Conservation (phyloP, 257 asterid species). For the Nicotiana knightiana region DNA sequence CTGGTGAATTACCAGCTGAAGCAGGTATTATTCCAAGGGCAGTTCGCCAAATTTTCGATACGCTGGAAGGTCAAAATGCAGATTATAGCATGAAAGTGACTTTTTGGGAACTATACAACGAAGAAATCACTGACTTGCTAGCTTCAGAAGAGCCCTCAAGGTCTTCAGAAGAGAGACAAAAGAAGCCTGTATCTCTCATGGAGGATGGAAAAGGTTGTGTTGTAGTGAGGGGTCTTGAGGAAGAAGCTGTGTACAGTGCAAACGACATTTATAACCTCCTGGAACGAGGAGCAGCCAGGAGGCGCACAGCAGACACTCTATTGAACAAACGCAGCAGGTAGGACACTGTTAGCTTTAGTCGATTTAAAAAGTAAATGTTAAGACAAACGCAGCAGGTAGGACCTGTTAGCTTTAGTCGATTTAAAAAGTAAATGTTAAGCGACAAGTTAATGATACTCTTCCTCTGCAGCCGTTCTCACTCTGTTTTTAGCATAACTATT, state of each 20-base stretch:
- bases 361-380: neutral
- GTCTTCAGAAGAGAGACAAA: constrained; percentile 47
- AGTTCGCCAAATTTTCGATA: constrained; percentile 73
- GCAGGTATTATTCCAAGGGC: constrained; percentile 90
- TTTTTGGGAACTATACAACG: constrained; percentile 76
- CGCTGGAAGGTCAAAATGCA: constrained; percentile 72
- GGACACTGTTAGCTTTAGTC: neutral
- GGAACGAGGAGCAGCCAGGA: constrained; percentile 77
- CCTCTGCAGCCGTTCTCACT: constrained; percentile 75
- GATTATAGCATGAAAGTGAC: constrained; percentile 83
- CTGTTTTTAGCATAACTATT: constrained; percentile 69
- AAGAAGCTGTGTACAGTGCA: constrained; percentile 79
- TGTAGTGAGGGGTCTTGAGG: constrained; percentile 77
- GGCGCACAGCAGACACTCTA: constrained; percentile 80
- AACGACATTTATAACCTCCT: constrained; percentile 67
- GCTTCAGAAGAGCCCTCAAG: constrained; percentile 56
- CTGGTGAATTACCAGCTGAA: constrained; percentile 76
- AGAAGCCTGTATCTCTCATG: constrained; percentile 58
- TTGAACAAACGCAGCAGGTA: constrained; percentile 77
- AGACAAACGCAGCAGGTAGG: constrained; percentile 68
- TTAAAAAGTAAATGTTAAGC: neutral
- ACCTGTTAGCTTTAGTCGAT: neutral
- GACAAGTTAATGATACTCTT: neutral
- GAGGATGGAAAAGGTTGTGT: constrained; percentile 84
- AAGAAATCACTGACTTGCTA: constrained; percentile 68